Evolutionary conservation across 192 early-diverging fungal genomes (phyloP).

Genomic region (Rhizophagus sp.): DNA sequence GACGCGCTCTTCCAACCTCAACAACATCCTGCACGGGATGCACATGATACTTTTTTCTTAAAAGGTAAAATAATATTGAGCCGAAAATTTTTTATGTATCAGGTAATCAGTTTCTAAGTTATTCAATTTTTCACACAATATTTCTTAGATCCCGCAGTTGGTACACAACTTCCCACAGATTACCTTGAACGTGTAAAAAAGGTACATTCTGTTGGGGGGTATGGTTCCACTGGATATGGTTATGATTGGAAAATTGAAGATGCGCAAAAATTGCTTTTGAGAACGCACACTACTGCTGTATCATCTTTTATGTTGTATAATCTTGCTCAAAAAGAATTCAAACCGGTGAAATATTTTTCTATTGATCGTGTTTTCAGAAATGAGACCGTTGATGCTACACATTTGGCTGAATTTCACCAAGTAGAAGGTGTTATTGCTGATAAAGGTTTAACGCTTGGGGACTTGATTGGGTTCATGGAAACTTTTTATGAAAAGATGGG

Average conservation of each 20-base stretch:
- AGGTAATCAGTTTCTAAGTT: no score
- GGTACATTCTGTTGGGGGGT: conserved; percentile 91
- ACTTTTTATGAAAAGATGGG: conserved; percentile 98
- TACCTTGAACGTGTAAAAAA: conserved; percentile 90
- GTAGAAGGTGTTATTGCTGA: conserved; percentile 99
- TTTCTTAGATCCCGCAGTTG: conserved; percentile 64
- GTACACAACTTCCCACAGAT: conserved; percentile 77
- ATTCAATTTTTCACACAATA: background rate
- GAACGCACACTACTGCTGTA: conserved; percentile 97
- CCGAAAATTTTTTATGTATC: background rate
- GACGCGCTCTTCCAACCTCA: conserved; percentile 99
- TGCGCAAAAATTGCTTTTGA: conserved; percentile 88
- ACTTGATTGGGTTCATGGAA: conserved; percentile 96
- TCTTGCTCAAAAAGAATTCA: conserved; percentile 87
- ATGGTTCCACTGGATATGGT: conserved; percentile 94
- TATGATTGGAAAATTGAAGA: conserved; percentile 92
- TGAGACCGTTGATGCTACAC: conserved; percentile 96
- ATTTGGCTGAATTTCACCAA: conserved; percentile 99
- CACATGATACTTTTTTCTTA: conserved; percentile 85
- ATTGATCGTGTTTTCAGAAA: conserved; percentile 99
- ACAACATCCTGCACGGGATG: conserved; percentile 91
- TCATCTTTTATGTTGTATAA: conserved; percentile 90
- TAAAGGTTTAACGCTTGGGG: conserved; percentile 89
- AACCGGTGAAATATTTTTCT: conserved; percentile 97
- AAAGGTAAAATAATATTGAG: conserved; percentile 38